Evolutionary conservation across 768 basidiomycete genomes (phyloP), one percentile per base, ranked within the genome.

Genomic region (Paxillus ammoniavirescens): DNA sequence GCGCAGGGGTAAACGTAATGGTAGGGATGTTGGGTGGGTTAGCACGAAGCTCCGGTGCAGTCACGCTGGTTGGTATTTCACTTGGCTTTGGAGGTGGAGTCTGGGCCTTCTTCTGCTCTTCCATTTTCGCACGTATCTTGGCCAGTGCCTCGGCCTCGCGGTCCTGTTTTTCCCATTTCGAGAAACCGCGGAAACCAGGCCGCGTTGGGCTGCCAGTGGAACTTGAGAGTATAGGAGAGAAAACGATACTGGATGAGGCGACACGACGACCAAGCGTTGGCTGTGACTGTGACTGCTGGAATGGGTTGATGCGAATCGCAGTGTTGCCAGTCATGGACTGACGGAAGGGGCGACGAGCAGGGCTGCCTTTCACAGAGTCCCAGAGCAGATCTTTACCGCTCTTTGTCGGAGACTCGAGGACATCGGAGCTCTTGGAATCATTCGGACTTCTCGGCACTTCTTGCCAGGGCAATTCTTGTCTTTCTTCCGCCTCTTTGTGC

Each of bases 121-220:
- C 76, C 30, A 72, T 71, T 73, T 71, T 76, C 64, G 68, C 82
- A 46, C 89, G 76, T 61, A 92, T 81, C 63, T 79, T 85, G 61
- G 80, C 80, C 79, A 92, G 86, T 21, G 89, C 87, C 41, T 82
- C 81, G 3, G 90, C 90, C 61, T 93, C 90, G 30, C 89, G 68
- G 60, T 93, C 89, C 67, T 92, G 89, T 56, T 90, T 91, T 68
- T 92, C 90, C 87, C 87, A 91, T 70, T 89, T 91, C 3, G 87
- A 86, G 59, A 83, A 85, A 17, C 77, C 75, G 59, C 74, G 76
- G 2, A 73, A 69, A 42, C 66, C 59, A 26, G 69, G 66, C 14
- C 75, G 61, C 50, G 83, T 83, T 6, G 87, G 84, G 59, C 79
- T 83, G 55, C 85, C 82, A n/a, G 72, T 61, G 47, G 80, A 65